Evolutionary conservation across 2,329 filamentous ascomycete species (phyloP), one percentile per base, ranked within the genome.

Genomic region (Dothidotthia symphoricarpi): DNA sequence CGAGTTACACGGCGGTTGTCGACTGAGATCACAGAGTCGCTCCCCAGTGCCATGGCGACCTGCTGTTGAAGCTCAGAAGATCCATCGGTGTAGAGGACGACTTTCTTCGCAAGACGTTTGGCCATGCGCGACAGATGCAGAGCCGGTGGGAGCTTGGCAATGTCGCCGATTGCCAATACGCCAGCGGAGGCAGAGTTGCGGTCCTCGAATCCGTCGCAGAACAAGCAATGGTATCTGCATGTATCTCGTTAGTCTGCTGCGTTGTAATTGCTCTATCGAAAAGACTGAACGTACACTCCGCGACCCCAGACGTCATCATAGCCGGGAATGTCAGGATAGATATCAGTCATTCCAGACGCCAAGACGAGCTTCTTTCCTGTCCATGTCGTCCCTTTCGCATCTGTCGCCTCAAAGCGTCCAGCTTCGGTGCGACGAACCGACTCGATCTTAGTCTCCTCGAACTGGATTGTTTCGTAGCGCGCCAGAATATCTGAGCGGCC

Each of bases 301-400:
- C 53, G 62, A 3, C 61, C 72, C 75, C 75, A 82, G 39, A 70
- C 73, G 19, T 78, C 72, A 0, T 47, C 64, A 41, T 77, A 81
- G 0, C 79, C 78, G 2, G 36, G 19, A 30, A 80, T 73, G 14
- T 72, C 64, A 0, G 73, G 73, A 26, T 72, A 52, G 0, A 75
- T 45, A 46, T 82, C 78, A 22, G 53, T 55, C 1, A 76, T 63
- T 0, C 80, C 79, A 0, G 60, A 75, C 0, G 75, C 77, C 2
- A 83, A 55, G 1, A 77, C 69, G 1, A 83, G 39, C 41, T 76
- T 81, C 35, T 67, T 67, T 1, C 75, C 76, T 6, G 57, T 51
- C 52, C 71, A 80, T 2, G 43, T 52, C 2, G 57, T 51, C 0
- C 74, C 75, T 9, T 22, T 9, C 0, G 49, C 60, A 39, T 76